Conservation (phyloP, 148 eudicot species). For the Rhododendron griersonianum region DNA sequence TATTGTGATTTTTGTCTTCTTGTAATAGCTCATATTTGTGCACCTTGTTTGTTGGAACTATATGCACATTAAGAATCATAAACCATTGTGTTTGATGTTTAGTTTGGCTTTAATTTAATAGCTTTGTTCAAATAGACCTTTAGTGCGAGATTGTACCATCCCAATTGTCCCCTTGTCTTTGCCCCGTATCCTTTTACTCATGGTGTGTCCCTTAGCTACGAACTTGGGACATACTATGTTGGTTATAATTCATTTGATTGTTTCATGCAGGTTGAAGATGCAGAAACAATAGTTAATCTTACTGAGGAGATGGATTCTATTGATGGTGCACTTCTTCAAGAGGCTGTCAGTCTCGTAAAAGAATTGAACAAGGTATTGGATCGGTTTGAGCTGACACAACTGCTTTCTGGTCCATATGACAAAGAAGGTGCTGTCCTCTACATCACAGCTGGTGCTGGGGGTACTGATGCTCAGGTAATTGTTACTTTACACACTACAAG, state of each 20-base stretch:
- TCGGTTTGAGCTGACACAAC: conserved; percentile 76
- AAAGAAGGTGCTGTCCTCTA: conserved; percentile 89
- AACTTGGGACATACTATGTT: neutral
- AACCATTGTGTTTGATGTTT: neutral
- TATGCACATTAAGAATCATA: neutral
- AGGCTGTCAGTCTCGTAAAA: conserved; percentile 68
- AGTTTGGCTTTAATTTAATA: neutral
- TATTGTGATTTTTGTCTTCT: neutral
- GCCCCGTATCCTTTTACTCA: neutral
- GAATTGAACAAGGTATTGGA: conserved; percentile 85
- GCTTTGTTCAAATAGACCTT: neutral
- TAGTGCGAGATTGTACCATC: neutral
- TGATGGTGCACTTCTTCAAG: conserved; percentile 79
- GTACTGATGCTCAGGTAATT: conserved; percentile 98
- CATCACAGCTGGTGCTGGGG: conserved; percentile 98
- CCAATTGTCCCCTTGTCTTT: neutral
- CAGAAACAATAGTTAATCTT: conserved; percentile 81
- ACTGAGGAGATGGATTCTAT: conserved; percentile 95
- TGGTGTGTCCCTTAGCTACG: neutral
- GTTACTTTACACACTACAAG: neutral
- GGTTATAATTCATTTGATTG: neutral
- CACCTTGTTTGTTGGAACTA: neutral
- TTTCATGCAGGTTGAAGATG: conserved; percentile 74
- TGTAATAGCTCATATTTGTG: neutral
- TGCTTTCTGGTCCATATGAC: conserved; percentile 94